Percentiles rank a stretch among this genome's conserved stretches.
These are phyloP conservation scores for Akanthomyces muscarius DNA, from an alignment of 2,329 filamentous ascomycete genomes.

Conservation along the genomic window DNA sequence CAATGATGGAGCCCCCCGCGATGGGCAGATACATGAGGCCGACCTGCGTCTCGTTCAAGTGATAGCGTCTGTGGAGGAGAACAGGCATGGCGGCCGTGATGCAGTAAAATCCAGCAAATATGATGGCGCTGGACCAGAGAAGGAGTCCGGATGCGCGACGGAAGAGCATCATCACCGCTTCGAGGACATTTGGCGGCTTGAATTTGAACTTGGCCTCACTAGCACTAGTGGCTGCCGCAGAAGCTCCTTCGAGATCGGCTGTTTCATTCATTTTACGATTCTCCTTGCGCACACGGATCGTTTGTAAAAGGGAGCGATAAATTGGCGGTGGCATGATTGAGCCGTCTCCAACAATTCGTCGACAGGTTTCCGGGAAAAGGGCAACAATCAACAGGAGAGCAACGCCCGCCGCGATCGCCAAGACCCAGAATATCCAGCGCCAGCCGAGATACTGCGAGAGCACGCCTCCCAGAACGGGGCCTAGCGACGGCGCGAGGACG, in stretches of 20 bases:
- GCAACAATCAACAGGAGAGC: conserved; percentile 40
- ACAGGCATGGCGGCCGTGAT: conserved; percentile 43
- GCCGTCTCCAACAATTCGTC: conserved; percentile 49
- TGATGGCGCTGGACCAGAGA: conserved; percentile 40
- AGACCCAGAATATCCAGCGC: conserved; percentile 60
- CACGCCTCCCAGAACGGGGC: conserved; percentile 57
- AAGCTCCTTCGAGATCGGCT: background rate
- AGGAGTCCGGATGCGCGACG: conserved; percentile 43
- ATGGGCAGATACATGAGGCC: conserved; percentile 52
- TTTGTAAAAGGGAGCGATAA: conserved; percentile 35
- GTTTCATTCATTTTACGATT: background rate
- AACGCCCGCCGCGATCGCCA: conserved; percentile 43
- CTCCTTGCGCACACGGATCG: conserved; percentile 23
- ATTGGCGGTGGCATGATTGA: conserved; percentile 38
- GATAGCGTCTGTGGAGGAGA: conserved; percentile 50
- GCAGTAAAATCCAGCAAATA: conserved; percentile 49
- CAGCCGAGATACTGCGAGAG: conserved; percentile 55
- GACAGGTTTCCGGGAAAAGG: conserved; percentile 53
- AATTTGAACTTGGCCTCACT: conserved; percentile 29
- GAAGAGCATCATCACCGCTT: conserved; percentile 37
- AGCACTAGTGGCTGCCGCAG: background rate
- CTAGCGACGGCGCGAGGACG: conserved; percentile 46
- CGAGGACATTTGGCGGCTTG: conserved; percentile 39
- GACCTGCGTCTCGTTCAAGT: conserved; percentile 51
- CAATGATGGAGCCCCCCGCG: conserved; percentile 45